Conservation (phyloP, 306 rosid genomes). For the Trifolium fragiferum region DNA sequence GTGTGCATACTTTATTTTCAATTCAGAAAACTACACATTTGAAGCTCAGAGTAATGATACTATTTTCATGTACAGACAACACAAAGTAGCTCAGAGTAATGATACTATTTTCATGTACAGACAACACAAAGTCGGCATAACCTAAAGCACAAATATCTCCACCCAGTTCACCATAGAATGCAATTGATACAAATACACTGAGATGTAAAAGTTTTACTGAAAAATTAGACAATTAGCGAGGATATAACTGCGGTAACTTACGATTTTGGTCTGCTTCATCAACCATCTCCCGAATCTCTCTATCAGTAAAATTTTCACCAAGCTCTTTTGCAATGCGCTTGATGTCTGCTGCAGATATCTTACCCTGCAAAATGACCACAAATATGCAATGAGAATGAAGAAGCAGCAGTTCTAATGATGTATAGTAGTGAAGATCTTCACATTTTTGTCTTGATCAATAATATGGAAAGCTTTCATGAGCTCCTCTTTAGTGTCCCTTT, state of each 20-base stretch:
- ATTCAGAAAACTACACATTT: constrained; percentile 27
- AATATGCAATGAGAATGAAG: constrained; percentile 32
- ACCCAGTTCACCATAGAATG: background rate
- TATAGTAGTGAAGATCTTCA: constrained; percentile 40
- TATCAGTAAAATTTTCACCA: constrained; percentile 65
- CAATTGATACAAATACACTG: background rate
- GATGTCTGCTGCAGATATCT: constrained; percentile 77
- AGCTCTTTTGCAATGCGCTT: constrained; percentile 70
- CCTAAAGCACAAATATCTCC: background rate
- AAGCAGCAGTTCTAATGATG: constrained; percentile 1
- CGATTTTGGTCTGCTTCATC: constrained; percentile 76
- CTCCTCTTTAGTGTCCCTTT: constrained; percentile 91
- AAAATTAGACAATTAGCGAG: constrained; percentile 22
- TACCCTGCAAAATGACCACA: constrained; percentile 62
- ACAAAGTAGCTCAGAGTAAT: too few species aligned
- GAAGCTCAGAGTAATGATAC: constrained; percentile 17
- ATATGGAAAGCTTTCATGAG: constrained; percentile 90
- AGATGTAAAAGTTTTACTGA: constrained; percentile 17
- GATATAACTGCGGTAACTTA: constrained; percentile 47
- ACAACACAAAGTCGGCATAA: constrained; percentile 15
- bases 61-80: background rate
- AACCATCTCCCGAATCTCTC: constrained; percentile 74
- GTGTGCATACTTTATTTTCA: background rate
- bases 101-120: too few species aligned
- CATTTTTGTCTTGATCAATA: constrained; percentile 80